phyloP scores from a whole-genome alignment of 2,329 filamentous ascomycete species.

The Hyphodiscus sp. region DNA sequence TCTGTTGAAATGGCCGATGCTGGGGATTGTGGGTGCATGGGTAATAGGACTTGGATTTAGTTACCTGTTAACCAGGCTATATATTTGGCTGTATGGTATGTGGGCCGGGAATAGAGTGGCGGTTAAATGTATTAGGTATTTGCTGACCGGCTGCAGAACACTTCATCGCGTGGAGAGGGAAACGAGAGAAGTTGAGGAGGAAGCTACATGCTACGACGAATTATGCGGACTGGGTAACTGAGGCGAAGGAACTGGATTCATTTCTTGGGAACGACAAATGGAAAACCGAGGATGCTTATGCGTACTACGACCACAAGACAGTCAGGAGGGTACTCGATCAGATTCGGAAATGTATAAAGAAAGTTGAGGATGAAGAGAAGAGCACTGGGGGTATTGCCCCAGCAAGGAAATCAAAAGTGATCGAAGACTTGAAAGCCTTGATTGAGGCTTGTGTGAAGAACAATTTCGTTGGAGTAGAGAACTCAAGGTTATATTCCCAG shows the following conservation, averaged over 20 bases:
- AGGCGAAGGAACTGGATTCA: slow-evolving; percentile 71
- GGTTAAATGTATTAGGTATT: not conserved
- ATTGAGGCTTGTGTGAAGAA: slow-evolving; percentile 93
- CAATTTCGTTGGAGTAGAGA: slow-evolving; percentile 94
- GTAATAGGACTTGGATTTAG: slow-evolving; percentile 63
- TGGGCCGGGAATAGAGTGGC: not conserved
- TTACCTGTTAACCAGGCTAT: slow-evolving; percentile 77
- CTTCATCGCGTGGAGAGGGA: slow-evolving; percentile 81
- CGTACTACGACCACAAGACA: slow-evolving; percentile 84
- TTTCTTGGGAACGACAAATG: slow-evolving; percentile 77
- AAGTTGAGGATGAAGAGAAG: slow-evolving; percentile 48
- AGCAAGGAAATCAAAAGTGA: slow-evolving; percentile 37
- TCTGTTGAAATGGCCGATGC: slow-evolving; percentile 85
- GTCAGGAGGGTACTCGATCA: slow-evolving; percentile 72
- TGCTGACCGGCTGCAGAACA: slow-evolving; percentile 31
- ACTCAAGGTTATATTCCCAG: slow-evolving; percentile 89
- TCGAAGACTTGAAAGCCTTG: slow-evolving; percentile 71
- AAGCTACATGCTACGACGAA: slow-evolving; percentile 64
- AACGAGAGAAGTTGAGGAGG: slow-evolving; percentile 62
- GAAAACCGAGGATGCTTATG: slow-evolving; percentile 71
- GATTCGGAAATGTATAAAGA: slow-evolving; percentile 55
- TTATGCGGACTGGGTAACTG: slow-evolving; percentile 78
- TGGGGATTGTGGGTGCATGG: slow-evolving; percentile 76
- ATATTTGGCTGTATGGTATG: slow-evolving; percentile 81
- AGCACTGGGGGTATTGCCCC: slow-evolving; percentile 33